phyloP scores from a whole-genome alignment of 306 rosid genomes.

The Fragaria nilgerrensis region DNA sequence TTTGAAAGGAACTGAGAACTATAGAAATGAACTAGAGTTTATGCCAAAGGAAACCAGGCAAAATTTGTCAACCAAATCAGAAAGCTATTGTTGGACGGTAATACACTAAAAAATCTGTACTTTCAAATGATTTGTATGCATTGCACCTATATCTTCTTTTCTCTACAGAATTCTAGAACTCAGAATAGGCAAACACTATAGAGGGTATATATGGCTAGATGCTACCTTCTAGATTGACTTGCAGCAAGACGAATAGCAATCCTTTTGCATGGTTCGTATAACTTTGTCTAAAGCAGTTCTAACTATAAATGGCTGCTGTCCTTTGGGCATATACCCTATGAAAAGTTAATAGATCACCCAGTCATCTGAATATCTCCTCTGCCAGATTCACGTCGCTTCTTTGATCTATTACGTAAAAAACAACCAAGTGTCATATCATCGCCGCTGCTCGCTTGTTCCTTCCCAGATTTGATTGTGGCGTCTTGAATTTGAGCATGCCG shows the following conservation, averaged over 20 bases:
- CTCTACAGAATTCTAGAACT: background rate
- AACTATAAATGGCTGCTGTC: background rate
- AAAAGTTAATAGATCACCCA: background rate
- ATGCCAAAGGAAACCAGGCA: background rate
- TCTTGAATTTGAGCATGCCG: no score
- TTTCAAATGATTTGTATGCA: background rate
- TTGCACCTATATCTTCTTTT: background rate
- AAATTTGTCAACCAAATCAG: no score
- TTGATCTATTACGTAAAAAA: constrained; percentile 17
- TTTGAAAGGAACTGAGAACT: no score
- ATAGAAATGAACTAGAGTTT: no score
- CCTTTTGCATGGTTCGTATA: background rate
- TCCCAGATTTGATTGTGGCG: background rate
- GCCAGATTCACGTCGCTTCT: constrained; percentile 7
- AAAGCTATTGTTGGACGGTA: no score
- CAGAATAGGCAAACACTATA: background rate
- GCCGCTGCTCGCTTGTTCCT: background rate
- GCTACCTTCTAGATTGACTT: background rate
- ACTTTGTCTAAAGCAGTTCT: background rate
- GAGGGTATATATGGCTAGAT: background rate
- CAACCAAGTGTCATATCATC: constrained; percentile 27
- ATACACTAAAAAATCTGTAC: no score
- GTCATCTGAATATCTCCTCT: background rate
- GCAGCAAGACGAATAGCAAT: background rate
- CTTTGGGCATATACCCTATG: background rate